A percentile compares a stretch with the other conserved stretches of the same genome.
These are phyloP conservation scores for Penicillium dipodomyicola DNA, from an alignment of 495 filamentous ascomycete species.

Conservation along the genomic window DNA sequence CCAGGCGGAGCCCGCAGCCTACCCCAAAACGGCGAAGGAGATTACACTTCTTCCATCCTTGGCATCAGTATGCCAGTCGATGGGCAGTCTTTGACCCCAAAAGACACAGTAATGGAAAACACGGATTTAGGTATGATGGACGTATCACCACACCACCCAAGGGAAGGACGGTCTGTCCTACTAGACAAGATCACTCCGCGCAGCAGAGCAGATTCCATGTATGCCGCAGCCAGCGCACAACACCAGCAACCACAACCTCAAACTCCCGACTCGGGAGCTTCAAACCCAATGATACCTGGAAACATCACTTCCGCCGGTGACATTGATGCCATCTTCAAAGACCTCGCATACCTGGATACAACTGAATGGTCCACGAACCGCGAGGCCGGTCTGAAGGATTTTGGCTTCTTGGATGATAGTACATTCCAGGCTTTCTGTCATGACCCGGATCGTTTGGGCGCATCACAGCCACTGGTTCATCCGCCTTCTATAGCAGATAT, in stretches of 20 bases:
- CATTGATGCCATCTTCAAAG: conserved; percentile 60
- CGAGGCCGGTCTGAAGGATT: conserved; percentile 55
- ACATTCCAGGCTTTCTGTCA: conserved; percentile 55
- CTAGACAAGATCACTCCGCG: conserved; percentile 28
- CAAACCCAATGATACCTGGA: conserved; percentile 24
- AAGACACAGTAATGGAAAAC: conserved; percentile 38
- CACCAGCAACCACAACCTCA: conserved; percentile 33
- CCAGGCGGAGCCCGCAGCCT: conserved; percentile 3
- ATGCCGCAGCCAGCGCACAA: conserved; percentile 20
- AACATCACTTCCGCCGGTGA: conserved; percentile 29
- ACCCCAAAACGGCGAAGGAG: conserved; percentile 8
- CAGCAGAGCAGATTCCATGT: conserved; percentile 31
- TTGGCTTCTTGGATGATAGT: conserved; percentile 56
- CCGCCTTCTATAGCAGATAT: conserved; percentile 48
- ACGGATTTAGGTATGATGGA: conserved; percentile 31
- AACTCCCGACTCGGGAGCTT: conserved; percentile 33
- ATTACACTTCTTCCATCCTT: conserved; percentile 36
- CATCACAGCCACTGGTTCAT: conserved; percentile 42
- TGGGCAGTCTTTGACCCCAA: conserved; percentile 38
- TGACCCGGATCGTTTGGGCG: conserved; percentile 49
- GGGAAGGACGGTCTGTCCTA: conserved; percentile 15
- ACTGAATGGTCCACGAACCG: conserved; percentile 54
- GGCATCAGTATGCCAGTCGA: conserved; percentile 41
- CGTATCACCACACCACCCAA: conserved; percentile 19
- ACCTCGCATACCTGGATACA: conserved; percentile 61